Conservation (phyloP, 805 yeast genomes). For the Priceomyces fermenticarens region DNA sequence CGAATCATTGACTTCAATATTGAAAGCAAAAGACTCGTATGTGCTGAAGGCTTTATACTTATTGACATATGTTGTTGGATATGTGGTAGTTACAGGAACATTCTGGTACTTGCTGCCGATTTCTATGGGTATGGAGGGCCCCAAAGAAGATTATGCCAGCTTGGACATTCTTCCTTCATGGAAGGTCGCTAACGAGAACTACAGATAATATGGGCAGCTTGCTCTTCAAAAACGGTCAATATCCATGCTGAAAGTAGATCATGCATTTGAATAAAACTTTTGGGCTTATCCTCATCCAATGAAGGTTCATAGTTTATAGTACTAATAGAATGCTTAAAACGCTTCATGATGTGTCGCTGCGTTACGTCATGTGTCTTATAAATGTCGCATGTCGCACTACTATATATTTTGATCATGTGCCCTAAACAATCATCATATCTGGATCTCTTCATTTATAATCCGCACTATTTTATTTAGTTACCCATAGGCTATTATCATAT, state of each 20-base stretch:
- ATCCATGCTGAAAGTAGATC: no score
- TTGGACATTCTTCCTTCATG: constrained; percentile 38
- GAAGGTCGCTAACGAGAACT: constrained; percentile 40
- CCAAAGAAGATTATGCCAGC: constrained; percentile 36
- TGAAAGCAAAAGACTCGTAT: constrained; percentile 14
- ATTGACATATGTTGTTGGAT: constrained; percentile 23
- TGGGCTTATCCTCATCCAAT: no score
- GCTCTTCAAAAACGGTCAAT: no score
- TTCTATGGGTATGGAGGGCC: constrained; percentile 45
- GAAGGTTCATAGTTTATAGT: not conserved
- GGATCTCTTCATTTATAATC: not conserved
- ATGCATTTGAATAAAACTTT: no score
- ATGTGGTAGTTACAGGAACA: constrained; percentile 31
- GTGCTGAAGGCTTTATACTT: constrained; percentile 18
- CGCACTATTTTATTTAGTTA: not conserved
- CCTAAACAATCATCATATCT: not conserved
- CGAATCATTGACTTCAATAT: constrained; percentile 40
- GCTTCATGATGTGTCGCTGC: no score
- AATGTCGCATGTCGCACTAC: no score
- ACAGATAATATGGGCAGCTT: constrained; percentile 10
- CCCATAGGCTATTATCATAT: no score
- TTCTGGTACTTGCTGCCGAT: constrained; percentile 44
- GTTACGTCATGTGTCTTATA: not conserved
- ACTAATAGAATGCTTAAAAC: not conserved
- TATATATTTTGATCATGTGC: not conserved